phyloP scores from a whole-genome alignment of 139 green algal species.

The Chlorella sp. region DNA sequence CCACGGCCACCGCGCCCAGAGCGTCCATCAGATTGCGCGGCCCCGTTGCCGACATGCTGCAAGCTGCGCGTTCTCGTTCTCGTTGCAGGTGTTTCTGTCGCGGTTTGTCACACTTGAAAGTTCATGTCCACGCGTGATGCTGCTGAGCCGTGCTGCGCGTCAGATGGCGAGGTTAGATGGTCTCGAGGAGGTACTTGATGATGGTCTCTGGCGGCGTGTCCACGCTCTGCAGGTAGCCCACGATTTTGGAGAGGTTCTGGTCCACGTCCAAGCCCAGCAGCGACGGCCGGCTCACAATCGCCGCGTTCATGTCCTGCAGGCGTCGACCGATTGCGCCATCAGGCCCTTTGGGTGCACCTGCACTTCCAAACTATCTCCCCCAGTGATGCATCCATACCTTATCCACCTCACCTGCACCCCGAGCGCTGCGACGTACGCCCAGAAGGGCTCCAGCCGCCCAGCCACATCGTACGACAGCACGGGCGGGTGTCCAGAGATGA shows the following conservation, averaged over 20 bases:
- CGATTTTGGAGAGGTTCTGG: not conserved
- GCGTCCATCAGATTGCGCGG: too few species aligned
- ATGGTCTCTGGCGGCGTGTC: not conserved
- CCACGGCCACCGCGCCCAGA: too few species aligned
- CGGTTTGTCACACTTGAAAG: too few species aligned
- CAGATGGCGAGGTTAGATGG: not conserved
- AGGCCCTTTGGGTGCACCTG: too few species aligned
- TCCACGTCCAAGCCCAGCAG: not conserved
- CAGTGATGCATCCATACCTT: too few species aligned
- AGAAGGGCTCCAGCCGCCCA: slow-evolving; percentile 52
- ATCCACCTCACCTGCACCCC: slow-evolving; percentile 13
- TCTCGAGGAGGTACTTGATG: not conserved
- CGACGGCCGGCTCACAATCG: not conserved
- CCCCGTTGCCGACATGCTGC: too few species aligned
- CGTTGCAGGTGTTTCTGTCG: too few species aligned
- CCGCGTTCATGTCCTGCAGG: not conserved
- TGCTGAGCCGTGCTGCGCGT: too few species aligned
- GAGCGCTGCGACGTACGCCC: slow-evolving; percentile 37
- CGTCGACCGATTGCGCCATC: too few species aligned
- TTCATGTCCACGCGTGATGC: too few species aligned
- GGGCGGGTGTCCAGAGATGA: slow-evolving; percentile 57
- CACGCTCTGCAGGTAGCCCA: not conserved
- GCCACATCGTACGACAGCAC: slow-evolving; percentile 61
- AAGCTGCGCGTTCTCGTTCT: too few species aligned
- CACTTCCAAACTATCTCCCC: too few species aligned